These are phyloP conservation scores for Trypanosoma lewisi DNA, from an alignment of 208 protist genomes.

Conservation along the genomic window DNA sequence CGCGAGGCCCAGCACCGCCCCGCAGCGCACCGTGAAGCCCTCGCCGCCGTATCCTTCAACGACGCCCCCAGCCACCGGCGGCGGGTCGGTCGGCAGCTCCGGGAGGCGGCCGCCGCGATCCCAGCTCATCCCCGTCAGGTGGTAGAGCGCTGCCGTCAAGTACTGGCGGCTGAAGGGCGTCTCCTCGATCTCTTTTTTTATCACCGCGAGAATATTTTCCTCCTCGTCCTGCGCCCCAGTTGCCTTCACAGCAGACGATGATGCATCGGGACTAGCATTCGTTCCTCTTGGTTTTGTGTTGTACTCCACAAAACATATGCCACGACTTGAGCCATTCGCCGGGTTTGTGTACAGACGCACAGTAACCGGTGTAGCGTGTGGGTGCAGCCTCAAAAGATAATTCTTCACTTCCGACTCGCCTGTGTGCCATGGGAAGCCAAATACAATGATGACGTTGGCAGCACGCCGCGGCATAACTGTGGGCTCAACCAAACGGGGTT, in stretches of 20 bases:
- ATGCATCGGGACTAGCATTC: neutral
- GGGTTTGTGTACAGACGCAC: constrained; percentile 77
- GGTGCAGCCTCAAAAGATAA: constrained; percentile 54
- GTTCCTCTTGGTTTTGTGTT: neutral
- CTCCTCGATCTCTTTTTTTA: constrained; percentile 50
- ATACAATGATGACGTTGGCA: constrained; percentile 65
- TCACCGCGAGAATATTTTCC: constrained; percentile 16
- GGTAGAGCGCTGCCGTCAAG: constrained; percentile 40
- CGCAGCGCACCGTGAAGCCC: constrained; percentile 69
- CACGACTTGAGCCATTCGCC: constrained; percentile 69
- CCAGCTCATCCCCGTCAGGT: constrained; percentile 62
- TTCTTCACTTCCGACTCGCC: constrained; percentile 46
- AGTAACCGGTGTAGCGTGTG: constrained; percentile 39
- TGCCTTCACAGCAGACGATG: neutral
- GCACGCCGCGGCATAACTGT: constrained; percentile 16
- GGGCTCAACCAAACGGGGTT: constrained; percentile 31
- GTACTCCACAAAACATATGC: constrained; percentile 85
- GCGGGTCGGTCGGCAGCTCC: constrained; percentile 68
- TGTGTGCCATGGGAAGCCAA: constrained; percentile 77
- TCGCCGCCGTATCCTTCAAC: constrained; percentile 70
- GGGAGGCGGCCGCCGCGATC: constrained; percentile 72
- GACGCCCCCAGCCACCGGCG: constrained; percentile 26
- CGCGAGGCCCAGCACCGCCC: constrained; percentile 53
- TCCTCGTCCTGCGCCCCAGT: constrained; percentile 1
- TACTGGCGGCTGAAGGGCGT: constrained; percentile 43